Percentiles rank a stretch among this genome's conserved stretches.
phyloP scores from a whole-genome alignment of 306 rosid genomes.

The Prunus salicina region DNA sequence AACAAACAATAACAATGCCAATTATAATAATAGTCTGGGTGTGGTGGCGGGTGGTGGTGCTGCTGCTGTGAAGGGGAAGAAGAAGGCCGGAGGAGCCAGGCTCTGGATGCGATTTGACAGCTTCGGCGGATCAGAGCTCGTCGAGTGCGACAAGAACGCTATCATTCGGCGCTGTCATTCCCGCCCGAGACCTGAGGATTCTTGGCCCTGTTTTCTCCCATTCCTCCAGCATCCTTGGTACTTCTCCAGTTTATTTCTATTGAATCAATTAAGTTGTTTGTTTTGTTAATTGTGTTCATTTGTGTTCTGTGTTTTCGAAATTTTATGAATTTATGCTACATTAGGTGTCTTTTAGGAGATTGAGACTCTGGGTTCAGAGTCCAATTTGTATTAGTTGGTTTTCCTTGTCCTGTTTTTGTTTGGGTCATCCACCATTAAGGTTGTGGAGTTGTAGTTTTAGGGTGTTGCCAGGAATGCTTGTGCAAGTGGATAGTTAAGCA shows the following conservation, averaged over 20 bases:
- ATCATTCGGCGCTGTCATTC: constrained; percentile 79
- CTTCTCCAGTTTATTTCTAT: neutral
- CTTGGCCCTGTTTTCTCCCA: constrained; percentile 95
- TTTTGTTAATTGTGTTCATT: neutral
- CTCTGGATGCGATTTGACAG: constrained; percentile 89
- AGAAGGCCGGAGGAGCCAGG: constrained; percentile 79
- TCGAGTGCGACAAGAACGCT: constrained; percentile 78
- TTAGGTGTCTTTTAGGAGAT: neutral
- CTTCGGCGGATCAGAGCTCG: constrained; percentile 70
- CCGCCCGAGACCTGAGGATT: constrained; percentile 81
- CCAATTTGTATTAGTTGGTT: neutral
- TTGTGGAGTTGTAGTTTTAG: neutral
- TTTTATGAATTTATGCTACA: neutral
- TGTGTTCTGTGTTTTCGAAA: neutral
- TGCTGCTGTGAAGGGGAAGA: constrained; percentile 57
- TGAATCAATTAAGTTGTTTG: neutral
- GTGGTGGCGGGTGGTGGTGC: constrained; percentile 12
- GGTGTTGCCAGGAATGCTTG: neutral
- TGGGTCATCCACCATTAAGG: neutral
- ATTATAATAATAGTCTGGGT: constrained; percentile 6
- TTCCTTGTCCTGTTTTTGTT: neutral
- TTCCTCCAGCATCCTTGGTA: constrained; percentile 93
- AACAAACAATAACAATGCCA: neutral
- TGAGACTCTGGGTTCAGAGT: neutral
- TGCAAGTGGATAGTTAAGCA: neutral